These are phyloP conservation scores for Pseudopyrenochaeta lycopersici DNA, from an alignment of 2,329 filamentous ascomycete genomes.

Conservation along the genomic window DNA sequence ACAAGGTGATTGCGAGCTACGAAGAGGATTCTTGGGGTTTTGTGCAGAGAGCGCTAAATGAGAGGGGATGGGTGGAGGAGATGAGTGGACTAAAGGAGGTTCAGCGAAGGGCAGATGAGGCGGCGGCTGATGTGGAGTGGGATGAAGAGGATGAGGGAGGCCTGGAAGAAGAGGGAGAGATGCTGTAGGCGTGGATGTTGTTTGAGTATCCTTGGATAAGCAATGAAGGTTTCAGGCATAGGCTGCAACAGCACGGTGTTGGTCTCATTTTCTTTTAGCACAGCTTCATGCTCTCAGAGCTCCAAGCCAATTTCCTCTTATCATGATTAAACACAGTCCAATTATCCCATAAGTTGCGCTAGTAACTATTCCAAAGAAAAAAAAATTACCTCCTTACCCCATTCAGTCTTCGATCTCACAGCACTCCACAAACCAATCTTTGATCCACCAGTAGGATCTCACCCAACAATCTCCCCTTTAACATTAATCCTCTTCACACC, in stretches of 20 bases:
- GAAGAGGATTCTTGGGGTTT: conserved; percentile 76
- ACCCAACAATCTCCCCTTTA: neutral
- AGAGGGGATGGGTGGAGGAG: conserved; percentile 81
- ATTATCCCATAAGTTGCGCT: too few relatives aligned
- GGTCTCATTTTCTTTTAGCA: neutral
- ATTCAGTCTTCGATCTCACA: too few relatives aligned
- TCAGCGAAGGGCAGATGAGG: conserved; percentile 58
- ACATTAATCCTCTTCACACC: neutral
- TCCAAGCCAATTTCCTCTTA: too few relatives aligned
- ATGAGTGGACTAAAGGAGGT: conserved; percentile 78
- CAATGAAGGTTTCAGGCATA: too few relatives aligned
- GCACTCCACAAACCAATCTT: too few relatives aligned
- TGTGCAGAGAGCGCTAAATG: conserved; percentile 75
- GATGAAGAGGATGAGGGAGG: conserved; percentile 56
- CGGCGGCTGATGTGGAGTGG: conserved; percentile 65
- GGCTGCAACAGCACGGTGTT: neutral
- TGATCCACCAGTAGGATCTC: neutral
- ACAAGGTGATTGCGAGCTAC: conserved; percentile 74
- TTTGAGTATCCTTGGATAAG: too few relatives aligned
- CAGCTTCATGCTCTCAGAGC: neutral
- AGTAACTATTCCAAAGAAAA: too few relatives aligned
- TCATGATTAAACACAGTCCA: too few relatives aligned
- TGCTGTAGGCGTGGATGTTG: conserved; percentile 36
- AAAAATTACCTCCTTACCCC: neutral
- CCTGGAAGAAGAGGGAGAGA: conserved; percentile 66